A percentile compares a stretch with the other conserved stretches of the same genome.
phyloP scores from a whole-genome alignment of 2,329 filamentous ascomycete species.

The Hymenoscyphus scutula region DNA sequence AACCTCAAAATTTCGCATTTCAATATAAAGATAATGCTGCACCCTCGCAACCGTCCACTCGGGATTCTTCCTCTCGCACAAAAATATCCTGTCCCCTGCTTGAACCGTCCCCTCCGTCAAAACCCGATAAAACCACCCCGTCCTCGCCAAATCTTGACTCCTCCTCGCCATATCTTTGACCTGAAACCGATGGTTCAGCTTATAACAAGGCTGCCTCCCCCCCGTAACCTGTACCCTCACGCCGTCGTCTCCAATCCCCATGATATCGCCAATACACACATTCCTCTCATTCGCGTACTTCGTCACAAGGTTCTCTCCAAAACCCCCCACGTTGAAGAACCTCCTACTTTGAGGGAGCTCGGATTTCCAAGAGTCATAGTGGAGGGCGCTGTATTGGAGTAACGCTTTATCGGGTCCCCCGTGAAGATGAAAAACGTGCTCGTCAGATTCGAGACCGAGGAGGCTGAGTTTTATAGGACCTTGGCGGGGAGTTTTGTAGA shows the following conservation, averaged over 20 bases:
- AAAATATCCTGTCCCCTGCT: constrained; percentile 54
- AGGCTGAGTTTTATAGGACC: constrained; percentile 22
- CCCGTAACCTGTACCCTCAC: constrained; percentile 58
- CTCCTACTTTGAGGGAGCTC: constrained; percentile 51
- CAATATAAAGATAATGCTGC: constrained; percentile 60
- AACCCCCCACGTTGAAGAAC: constrained; percentile 55
- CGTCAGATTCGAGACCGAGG: constrained; percentile 55
- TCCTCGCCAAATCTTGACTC: constrained; percentile 55
- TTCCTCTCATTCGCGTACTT: constrained; percentile 58
- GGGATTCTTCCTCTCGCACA: constrained; percentile 55
- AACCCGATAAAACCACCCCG: constrained; percentile 66
- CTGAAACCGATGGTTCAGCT: constrained; percentile 66
- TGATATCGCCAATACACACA: constrained; percentile 62
- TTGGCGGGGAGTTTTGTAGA: constrained; percentile 37
- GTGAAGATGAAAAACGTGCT: constrained; percentile 61
- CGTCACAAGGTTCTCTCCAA: constrained; percentile 62
- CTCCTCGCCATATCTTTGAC: constrained; percentile 59
- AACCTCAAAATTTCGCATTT: constrained; percentile 40
- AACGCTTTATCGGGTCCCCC: constrained; percentile 63
- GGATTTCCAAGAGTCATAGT: constrained; percentile 54
- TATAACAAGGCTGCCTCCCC: constrained; percentile 64
- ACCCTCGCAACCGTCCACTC: constrained; percentile 62
- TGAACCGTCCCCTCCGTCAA: constrained; percentile 52
- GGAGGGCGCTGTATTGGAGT: constrained; percentile 54
- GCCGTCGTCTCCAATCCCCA: constrained; percentile 44